phyloP scores from a whole-genome alignment of 768 basidiomycete species.

The Lenzites betulinus region DNA sequence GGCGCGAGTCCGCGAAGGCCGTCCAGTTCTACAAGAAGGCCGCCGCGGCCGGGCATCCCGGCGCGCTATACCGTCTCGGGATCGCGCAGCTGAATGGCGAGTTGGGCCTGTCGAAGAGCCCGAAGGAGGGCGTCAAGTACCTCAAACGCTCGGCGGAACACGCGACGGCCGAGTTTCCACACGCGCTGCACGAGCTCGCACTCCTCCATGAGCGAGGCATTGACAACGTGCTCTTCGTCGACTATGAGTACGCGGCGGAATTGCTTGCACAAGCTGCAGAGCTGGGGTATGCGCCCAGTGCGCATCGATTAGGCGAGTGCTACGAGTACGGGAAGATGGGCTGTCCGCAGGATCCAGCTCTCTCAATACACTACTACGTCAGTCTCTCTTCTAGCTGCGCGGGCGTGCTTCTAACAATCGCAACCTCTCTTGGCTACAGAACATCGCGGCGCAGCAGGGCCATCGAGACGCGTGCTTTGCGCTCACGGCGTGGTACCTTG shows the following conservation, averaged over 20 bases:
- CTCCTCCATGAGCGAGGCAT: constrained; percentile 96
- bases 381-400: constrained; percentile 37
- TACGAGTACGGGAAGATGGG: constrained; percentile 99
- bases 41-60: constrained; percentile 86
- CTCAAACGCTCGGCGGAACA: constrained; percentile 95
- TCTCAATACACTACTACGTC: constrained; percentile 99
- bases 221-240: constrained; percentile 96
- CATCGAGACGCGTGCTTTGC: constrained; percentile 98
- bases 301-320: constrained; percentile 94
- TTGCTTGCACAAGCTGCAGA: constrained; percentile 94
- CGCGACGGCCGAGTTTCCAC: constrained; percentile 93
- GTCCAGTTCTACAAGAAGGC: constrained; percentile 94
- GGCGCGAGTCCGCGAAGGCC: constrained; percentile 89
- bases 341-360: constrained; percentile 93
- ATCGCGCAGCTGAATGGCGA: constrained; percentile 97
- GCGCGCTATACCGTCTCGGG: constrained; percentile 95
- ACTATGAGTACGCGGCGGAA: constrained; percentile 94
- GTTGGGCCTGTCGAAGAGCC: constrained; percentile 79
- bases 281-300: constrained; percentile 94
- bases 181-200: constrained; percentile 93
- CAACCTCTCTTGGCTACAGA: constrained; percentile 46
- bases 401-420: not conserved
- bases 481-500: constrained; percentile 98
- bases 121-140: constrained; percentile 98
- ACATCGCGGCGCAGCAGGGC: constrained; percentile 96